These are phyloP conservation scores for Penicillium occitanis DNA, from an alignment of 2,329 filamentous ascomycete species.

Conservation along the genomic window DNA sequence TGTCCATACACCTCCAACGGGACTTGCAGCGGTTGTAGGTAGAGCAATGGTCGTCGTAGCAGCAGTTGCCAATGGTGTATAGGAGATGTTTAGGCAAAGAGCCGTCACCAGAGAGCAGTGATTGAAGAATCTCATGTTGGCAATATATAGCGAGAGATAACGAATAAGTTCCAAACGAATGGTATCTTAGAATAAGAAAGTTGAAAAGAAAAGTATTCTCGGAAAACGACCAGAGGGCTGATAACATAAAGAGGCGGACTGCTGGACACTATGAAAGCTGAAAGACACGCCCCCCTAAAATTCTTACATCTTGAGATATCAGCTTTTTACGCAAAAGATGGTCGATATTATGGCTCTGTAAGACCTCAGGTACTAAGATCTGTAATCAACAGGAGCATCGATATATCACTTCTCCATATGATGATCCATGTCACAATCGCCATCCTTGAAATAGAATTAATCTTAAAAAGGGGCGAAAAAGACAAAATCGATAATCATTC, in stretches of 20 bases:
- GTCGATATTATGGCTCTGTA: neutral
- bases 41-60: neutral
- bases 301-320: too few relatives aligned
- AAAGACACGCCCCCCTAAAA: neutral
- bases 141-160: neutral
- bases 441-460: neutral
- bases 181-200: neutral
- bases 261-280: neutral
- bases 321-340: neutral
- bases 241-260: neutral
- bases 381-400: neutral
- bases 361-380: neutral
- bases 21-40: neutral
- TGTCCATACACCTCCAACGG: neutral
- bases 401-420: neutral
- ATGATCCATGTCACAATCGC: neutral
- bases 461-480: neutral
- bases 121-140: neutral
- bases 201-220: neutral
- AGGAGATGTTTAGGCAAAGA: neutral
- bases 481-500: neutral
- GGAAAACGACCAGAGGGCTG: neutral
- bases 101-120: neutral
- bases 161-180: neutral
- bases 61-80: neutral